Percentiles rank a stretch among this genome's conserved stretches.
Conservation (phyloP, 306 rosid genomes). For the Lotus japonicus region DNA sequence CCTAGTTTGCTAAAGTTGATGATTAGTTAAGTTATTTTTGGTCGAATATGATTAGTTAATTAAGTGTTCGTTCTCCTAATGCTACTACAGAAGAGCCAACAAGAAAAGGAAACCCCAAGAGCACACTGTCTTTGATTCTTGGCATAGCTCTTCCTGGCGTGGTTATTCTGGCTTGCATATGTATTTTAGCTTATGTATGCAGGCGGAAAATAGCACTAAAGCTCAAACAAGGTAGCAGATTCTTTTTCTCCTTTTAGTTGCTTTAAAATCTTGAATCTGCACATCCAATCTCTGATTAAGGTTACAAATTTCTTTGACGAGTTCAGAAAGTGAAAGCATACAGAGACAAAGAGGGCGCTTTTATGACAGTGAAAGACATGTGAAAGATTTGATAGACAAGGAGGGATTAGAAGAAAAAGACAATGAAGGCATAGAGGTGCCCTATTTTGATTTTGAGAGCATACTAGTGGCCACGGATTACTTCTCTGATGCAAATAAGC, state of each 20-base stretch:
- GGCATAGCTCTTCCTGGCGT: not conserved
- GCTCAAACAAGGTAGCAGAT: conserved; percentile 1
- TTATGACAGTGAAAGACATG: conserved; percentile 12
- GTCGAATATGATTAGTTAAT: too few species aligned
- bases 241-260: not conserved
- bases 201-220: not conserved
- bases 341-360: not conserved
- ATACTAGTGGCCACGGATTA: conserved; percentile 35
- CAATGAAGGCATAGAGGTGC: conserved; percentile 30
- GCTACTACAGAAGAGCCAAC: not conserved
- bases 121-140: not conserved
- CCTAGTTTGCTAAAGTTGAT: not conserved
- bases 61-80: not conserved
- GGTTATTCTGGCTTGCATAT: not conserved
- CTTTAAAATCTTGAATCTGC: not conserved
- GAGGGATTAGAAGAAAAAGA: conserved; percentile 26
- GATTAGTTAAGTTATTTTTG: not conserved
- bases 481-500: conserved; percentile 45
- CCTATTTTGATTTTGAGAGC: conserved; percentile 25
- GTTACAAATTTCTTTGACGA: not conserved
- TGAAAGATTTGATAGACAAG: conserved; percentile 23
- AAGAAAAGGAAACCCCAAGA: not conserved
- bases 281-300: not conserved
- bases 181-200: not conserved
- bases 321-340: conserved; percentile 14